phyloP scores from a whole-genome alignment of 129 eudicot genomes.

The carrot (Daucus carota) region DNA sequence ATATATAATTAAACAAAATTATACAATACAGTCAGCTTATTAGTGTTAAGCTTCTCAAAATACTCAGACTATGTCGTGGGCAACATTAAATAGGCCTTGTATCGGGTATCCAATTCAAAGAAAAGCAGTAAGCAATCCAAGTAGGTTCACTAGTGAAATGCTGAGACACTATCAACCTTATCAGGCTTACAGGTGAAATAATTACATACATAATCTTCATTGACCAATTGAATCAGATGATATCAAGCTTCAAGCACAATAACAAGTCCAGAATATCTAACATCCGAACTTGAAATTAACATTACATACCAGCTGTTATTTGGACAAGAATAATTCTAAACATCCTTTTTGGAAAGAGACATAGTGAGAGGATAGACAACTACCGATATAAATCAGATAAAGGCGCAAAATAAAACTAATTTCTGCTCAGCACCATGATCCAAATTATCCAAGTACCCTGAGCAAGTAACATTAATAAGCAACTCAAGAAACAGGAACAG shows the following conservation, averaged over 20 bases:
- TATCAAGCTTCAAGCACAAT: background rate
- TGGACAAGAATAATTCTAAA: background rate
- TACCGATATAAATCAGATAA: background rate
- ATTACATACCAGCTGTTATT: background rate
- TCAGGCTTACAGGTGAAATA: background rate
- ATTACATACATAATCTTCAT: background rate
- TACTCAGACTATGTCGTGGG: background rate
- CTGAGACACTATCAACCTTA: background rate
- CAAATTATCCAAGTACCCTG: background rate
- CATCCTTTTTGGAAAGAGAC: background rate
- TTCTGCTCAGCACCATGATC: background rate
- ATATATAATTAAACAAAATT: background rate
- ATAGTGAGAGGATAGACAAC: background rate
- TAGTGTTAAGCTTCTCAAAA: background rate
- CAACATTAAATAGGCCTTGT: background rate
- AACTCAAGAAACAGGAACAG: constrained; percentile 4
- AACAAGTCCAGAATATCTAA: background rate
- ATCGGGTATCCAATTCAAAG: too few species aligned
- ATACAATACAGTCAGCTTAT: background rate
- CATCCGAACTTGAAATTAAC: background rate
- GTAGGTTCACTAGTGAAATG: background rate
- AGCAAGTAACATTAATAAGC: background rate
- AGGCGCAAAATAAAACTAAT: background rate
- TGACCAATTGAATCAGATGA: background rate
- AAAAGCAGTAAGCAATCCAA: background rate